phyloP scores from a whole-genome alignment of 257 asterid genomes.

The Nicotiana tabacum region DNA sequence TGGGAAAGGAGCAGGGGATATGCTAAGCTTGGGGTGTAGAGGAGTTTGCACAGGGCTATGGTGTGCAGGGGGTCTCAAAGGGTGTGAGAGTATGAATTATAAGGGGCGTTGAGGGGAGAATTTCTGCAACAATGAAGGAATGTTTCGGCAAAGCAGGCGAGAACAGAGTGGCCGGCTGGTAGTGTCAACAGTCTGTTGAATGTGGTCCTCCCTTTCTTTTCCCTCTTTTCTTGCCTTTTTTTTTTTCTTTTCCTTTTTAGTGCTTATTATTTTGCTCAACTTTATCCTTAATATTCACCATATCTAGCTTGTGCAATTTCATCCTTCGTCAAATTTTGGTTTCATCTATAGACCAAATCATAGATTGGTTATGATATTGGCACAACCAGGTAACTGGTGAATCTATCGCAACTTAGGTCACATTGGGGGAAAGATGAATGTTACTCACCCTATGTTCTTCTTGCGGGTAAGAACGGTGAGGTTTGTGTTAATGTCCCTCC shows the following conservation, averaged over 20 bases:
- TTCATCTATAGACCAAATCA: background rate
- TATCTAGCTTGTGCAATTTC: background rate
- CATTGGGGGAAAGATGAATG: background rate
- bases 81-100: background rate
- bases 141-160: background rate
- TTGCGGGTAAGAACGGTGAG: background rate
- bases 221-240: background rate
- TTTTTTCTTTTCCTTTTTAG: background rate
- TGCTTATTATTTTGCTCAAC: background rate
- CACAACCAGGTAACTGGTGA: background rate
- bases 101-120: constrained; percentile 1
- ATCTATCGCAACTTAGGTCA: background rate
- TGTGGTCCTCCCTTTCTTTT: background rate
- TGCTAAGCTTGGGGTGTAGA: background rate
- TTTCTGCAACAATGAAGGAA: background rate
- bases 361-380: background rate
- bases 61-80: background rate
- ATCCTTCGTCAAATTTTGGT: background rate
- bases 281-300: background rate
- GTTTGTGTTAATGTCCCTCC: background rate
- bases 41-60: background rate
- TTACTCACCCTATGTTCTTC: background rate
- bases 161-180: background rate
- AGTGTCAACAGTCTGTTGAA: background rate
- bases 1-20: background rate